Base-by-base conservation (phyloP, 2,329 filamentous ascomycete genomes). In the Lecanosticta acicola region DNA sequence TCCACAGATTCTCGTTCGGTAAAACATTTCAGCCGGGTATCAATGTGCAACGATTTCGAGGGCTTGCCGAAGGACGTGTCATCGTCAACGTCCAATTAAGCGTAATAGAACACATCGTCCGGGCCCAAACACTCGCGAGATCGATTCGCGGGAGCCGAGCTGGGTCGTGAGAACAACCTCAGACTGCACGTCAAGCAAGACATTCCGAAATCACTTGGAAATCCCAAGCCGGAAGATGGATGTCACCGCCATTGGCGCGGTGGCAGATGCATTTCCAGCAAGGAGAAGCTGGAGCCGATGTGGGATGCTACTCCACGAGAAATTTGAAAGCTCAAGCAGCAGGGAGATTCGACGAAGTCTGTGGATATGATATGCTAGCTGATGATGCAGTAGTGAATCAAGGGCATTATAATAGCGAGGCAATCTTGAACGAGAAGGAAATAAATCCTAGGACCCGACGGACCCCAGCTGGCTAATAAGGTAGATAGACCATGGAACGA, bases 181-280 rank as follows among this genome's bases (percentile, higher is more conserved):
- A 26, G 41, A n/a, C 39, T 57, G 4, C 45, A 50, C 14, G 52
- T 49, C 4, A 95, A 94, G 71, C 87, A 94, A 63, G 95, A 96
- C 33, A 49, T 48, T 8, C 47, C 52, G 9, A 43, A 34, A 14
- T 38, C 39, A 61, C n/a, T n/a, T n/a, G n/a, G n/a, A 11, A 90
- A 93, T 59, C 75, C 72, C 0, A 67, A 71, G 19, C 85, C 88
- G 0, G 73, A 79, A 53, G 78, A 80, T 1, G 87, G 88, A 94
- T 66, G 71, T 96, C 7, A 95, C 87, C 14, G 83, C 96, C 48
- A 81, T 97, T 44, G 88, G 78, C 13, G 83, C 84, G 3, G 89
- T 95, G 67, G 91, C 87, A 39, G 95, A 95, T 70, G 90, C 84
- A 10, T 94, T 95, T 56, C 85, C 87, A n/a, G n/a, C 16, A 96